Base-by-base conservation (phyloP, 345 rosid genomes). In the Bruguiera parviflora region DNA sequence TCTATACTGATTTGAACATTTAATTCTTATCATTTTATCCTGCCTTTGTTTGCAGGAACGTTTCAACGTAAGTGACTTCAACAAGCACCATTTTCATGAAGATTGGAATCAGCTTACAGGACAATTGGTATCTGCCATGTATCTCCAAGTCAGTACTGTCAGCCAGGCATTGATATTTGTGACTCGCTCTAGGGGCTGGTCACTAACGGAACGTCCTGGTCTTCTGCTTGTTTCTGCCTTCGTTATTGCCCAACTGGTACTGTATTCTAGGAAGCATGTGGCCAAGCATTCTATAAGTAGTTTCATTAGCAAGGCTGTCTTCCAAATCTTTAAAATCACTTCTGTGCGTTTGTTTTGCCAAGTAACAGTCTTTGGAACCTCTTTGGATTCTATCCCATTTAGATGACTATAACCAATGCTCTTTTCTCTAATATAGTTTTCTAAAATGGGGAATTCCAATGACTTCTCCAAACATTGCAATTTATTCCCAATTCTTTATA, bases 101-200 rank as follows among this genome's bases (percentile, higher is more conserved):
- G 29, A 73, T 67, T 35, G 21, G 53, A 53, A 61, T 25, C 28
- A 43, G 15, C 78, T 80, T 13, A 65, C 73, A n/a, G 73, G 53
- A 58, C 68, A 77, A 63, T 61, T 86, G 71, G 87, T 87, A 53
- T 81, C 88, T 1, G 88, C 87, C 0, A 69, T 86, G 18, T 86
- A 84, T 25, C 88, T 86, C 70, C 91, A 86, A 81, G 69, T 86
- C 70, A 84, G 88, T 68, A 86, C 91, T 8, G 81, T 77, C n/a
- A 77, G 81, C 58, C 84, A 80, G 70, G 84, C 78, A 49, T 61
- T 80, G 68, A 80, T 80, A 69, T 86, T 86, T 13, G 88, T 82
- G 61, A 84, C 90, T 1, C 86, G 86, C 31, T 86, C 90, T n/a
- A 79, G 85, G 39, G 72, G 88, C 53, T 86, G 88, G 91, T 86